A percentile compares a stretch with the other conserved stretches of the same genome.
These are phyloP conservation scores for Arabidopsis hybrid DNA, from an alignment of 441 rosid genomes.

Conservation along the genomic window DNA sequence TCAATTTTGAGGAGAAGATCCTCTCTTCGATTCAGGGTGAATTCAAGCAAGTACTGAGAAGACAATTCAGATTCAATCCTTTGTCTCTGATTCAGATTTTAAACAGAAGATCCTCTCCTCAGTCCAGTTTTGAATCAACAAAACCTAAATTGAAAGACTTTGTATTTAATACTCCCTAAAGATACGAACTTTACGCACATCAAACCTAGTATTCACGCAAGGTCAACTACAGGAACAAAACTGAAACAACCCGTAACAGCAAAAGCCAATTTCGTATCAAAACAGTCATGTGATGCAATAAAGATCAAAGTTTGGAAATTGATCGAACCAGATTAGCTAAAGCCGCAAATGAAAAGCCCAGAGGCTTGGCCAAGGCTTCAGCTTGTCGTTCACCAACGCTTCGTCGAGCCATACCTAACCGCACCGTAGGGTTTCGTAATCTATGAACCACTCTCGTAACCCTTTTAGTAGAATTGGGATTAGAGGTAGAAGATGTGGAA, in stretches of 20 bases:
- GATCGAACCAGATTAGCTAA: conserved; percentile 80
- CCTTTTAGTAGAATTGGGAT: conserved; percentile 43
- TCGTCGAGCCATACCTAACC: conserved; percentile 52
- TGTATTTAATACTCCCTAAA: conserved; percentile 19
- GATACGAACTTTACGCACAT: background rate
- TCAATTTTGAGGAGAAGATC: conserved; percentile 3
- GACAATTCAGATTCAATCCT: conserved; percentile 10
- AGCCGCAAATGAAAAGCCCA: conserved; percentile 95
- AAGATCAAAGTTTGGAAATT: conserved; percentile 35
- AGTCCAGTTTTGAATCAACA: conserved; percentile 1
- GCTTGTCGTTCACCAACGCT: conserved; percentile 48
- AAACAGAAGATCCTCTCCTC: conserved; percentile 22
- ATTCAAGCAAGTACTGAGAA: conserved; percentile 22
- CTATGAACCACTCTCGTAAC: conserved; percentile 45
- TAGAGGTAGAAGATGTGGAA: conserved; percentile 47
- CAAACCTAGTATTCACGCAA: conserved; percentile 10
- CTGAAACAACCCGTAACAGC: conserved; percentile 28
- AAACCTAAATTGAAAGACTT: conserved; percentile 18
- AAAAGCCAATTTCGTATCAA: conserved; percentile 2
- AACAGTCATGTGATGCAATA: background rate
- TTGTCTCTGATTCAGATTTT: conserved; percentile 17
- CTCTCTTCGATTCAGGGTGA: conserved; percentile 1
- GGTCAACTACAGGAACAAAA: conserved; percentile 34
- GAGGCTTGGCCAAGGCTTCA: conserved; percentile 83
- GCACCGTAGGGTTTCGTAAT: conserved; percentile 54